Evolutionary conservation across 176 grass and related monocot genomes (phyloP).

Genomic region (Rhynchospora pubera): DNA sequence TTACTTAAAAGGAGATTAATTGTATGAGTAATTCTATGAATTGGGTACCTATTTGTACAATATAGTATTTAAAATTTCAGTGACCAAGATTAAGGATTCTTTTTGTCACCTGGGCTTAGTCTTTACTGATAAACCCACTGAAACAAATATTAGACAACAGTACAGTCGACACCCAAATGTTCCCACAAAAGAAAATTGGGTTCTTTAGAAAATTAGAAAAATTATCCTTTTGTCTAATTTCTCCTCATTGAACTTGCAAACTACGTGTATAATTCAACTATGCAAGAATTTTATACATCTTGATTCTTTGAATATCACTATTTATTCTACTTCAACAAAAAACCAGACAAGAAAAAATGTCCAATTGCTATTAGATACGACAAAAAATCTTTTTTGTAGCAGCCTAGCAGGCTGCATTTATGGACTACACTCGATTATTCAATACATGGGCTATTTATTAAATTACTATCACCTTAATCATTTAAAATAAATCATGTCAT

Average conservation of each 20-base stretch:
- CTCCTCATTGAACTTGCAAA: neutral
- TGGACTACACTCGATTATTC: neutral
- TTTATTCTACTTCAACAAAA: neutral
- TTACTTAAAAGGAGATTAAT: neutral
- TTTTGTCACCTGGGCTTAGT: neutral
- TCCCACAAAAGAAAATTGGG: neutral
- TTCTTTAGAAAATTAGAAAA: neutral
- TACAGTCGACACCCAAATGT: neutral
- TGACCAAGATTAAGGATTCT: neutral
- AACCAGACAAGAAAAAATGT: neutral
- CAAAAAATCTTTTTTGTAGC: neutral
- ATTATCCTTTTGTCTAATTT: neutral
- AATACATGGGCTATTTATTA: neutral
- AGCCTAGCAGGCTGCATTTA: too few species aligned
- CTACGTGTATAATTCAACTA: neutral
- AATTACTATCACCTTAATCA: neutral
- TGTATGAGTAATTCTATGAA: slow-evolving; percentile 1
- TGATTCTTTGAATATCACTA: neutral
- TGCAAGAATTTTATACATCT: neutral
- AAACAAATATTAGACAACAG: neutral
- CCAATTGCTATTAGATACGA: too few species aligned
- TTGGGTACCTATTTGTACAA: neutral
- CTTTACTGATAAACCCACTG: neutral
- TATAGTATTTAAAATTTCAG: neutral
- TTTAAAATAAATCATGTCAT: neutral